phyloP scores from a whole-genome alignment of 129 eudicot genomes.

The Centrapalus pauciflorus region DNA sequence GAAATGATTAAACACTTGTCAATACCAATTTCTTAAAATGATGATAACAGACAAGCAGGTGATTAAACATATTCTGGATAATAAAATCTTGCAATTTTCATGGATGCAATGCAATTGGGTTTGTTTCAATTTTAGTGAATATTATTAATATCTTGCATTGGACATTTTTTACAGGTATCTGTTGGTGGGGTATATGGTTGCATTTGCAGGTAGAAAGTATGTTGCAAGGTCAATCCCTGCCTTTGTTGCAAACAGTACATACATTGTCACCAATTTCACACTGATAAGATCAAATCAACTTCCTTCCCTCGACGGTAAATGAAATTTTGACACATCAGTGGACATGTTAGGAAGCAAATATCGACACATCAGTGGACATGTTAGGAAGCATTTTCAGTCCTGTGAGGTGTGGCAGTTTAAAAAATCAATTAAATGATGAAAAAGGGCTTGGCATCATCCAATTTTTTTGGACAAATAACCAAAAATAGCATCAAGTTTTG shows the following conservation, averaged over 20 bases:
- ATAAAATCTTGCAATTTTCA: background rate
- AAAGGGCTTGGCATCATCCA: too few species aligned
- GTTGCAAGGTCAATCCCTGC: constrained; percentile 96
- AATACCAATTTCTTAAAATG: background rate
- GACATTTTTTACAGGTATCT: constrained; percentile 47
- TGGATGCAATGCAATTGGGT: too few species aligned
- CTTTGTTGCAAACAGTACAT: constrained; percentile 75
- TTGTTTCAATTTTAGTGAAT: too few species aligned
- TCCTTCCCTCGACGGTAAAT: background rate
- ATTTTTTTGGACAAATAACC: too few species aligned
- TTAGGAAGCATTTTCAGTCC: background rate
- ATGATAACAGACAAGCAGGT: background rate
- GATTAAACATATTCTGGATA: background rate
- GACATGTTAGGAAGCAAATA: background rate
- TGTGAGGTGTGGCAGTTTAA: constrained; percentile 14
- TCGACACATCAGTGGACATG: too few species aligned
- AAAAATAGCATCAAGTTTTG: too few species aligned
- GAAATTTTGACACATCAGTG: background rate
- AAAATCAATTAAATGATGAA: too few species aligned
- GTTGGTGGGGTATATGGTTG: constrained; percentile 95
- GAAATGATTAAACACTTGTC: background rate
- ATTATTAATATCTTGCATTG: background rate
- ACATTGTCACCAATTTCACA: constrained; percentile 83
- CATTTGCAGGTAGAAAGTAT: constrained; percentile 93
- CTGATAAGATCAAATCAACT: constrained; percentile 47